Evolutionary conservation across 2,329 filamentous ascomycete species (phyloP), one percentile per base, ranked within the genome.

Genomic region (Colletotrichum musae): DNA sequence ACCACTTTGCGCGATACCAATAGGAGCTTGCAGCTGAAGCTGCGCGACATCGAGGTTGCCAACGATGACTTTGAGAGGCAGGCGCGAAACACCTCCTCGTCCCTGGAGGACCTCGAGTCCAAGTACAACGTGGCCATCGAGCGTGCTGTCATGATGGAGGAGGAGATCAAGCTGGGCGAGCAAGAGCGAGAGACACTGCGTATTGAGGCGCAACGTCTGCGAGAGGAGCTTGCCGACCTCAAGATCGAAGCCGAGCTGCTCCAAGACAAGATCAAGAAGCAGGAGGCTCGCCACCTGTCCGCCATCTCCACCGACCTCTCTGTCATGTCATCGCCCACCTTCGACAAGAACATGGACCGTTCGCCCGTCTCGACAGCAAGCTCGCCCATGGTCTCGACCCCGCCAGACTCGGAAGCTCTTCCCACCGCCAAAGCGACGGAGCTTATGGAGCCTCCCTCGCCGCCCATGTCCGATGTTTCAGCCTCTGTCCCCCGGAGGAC

Each of bases 21-120:
- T 80, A 88, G 96, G 73, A 91, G 92, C 4, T 82, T 98, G 70
- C 93, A 96, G 76, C 85, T 97, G 72, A 93, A 89, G 80, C 85
- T 99, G 67, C 92, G 96, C 74, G 96, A 99, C 80, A 97, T 95
- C 75, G 96, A 99, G 82, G 96, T 99, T 64, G 94, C 93, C 79
- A 99, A 98, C 83, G 96, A 99, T 85, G 96, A 99, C 81, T 98
- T 95, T 78, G 96, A 99, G 84, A 91, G 94, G 73, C 95, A 98
- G 83, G 95, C 96, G 74, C 91, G 96, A 75, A 96, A 98, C 81
- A 98, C 95, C 32, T 95, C 94, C 43, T 98, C 95, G 52, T 98
- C 95, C 58, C 89, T 98, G 71, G 96, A 99, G 82, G 96, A 99
- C 78, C 87, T 99, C 80, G 96, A 99, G 82, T 95, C 93, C 71